Evolutionary conservation across 2,329 filamentous ascomycete species (phyloP).

Genomic region (Fusarium nanum): DNA sequence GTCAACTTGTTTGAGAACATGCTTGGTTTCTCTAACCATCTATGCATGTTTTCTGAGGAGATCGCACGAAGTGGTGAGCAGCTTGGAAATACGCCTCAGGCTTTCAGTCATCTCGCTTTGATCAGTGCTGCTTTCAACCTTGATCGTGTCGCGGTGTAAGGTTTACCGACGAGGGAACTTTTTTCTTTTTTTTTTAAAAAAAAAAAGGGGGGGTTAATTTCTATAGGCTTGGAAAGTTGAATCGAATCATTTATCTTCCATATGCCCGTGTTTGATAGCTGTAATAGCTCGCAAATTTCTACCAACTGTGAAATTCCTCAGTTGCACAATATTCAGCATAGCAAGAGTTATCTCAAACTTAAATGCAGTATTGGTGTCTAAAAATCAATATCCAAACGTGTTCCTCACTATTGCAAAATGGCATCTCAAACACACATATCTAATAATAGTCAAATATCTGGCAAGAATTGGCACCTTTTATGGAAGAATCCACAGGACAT

Average conservation of each 20-base stretch:
- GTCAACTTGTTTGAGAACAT: conserved; percentile 82
- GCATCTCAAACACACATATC: background rate
- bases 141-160: conserved; percentile 59
- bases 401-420: background rate
- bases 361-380: background rate
- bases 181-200: too few species aligned
- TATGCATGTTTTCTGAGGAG: conserved; percentile 84
- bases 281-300: too few species aligned
- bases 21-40: conserved; percentile 79
- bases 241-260: too few species aligned
- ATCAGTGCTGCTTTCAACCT: conserved; percentile 83
- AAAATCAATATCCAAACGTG: background rate
- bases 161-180: too few species aligned
- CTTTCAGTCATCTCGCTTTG: conserved; percentile 80
- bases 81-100: conserved; percentile 82
- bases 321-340: too few species aligned
- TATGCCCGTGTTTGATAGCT: too few species aligned
- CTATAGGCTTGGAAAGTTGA: too few species aligned
- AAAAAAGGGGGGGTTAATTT: too few species aligned
- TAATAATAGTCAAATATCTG: background rate
- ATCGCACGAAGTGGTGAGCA: conserved; percentile 81
- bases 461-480: background rate
- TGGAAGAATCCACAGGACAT: background rate
- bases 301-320: too few species aligned
- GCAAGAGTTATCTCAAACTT: background rate